These are phyloP conservation scores for Paraphoma chrysanthemicola DNA, from an alignment of 2,329 filamentous ascomycete genomes.

Conservation along the genomic window DNA sequence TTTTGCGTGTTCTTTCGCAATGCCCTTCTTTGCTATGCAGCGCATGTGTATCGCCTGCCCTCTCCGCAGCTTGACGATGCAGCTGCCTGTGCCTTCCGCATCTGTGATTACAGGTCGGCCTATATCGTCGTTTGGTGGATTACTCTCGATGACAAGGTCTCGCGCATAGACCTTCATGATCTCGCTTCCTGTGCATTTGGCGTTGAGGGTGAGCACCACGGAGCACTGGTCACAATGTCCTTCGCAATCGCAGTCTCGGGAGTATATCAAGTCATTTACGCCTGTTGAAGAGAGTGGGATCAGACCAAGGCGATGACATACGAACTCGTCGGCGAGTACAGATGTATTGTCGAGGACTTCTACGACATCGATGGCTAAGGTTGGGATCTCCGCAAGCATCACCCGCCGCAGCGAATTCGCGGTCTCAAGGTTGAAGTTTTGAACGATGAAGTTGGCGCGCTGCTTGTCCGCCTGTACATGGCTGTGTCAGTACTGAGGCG, in stretches of 20 bases:
- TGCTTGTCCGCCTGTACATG: slow-evolving; percentile 72
- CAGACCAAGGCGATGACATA: slow-evolving; percentile 89
- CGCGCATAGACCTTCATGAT: slow-evolving; percentile 94
- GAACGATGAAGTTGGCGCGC: slow-evolving; percentile 90
- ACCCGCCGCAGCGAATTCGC: slow-evolving; percentile 91
- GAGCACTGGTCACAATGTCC: slow-evolving; percentile 93
- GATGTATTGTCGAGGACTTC: slow-evolving; percentile 93
- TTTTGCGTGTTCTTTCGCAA: slow-evolving; percentile 98
- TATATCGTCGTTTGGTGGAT: slow-evolving; percentile 74
- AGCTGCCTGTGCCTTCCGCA: slow-evolving; percentile 77
- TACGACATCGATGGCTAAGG: slow-evolving; percentile 91
- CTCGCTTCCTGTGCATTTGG: slow-evolving; percentile 82
- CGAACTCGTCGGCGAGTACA: slow-evolving; percentile 95
- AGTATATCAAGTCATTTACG: slow-evolving; percentile 82
- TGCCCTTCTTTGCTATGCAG: slow-evolving; percentile 97
- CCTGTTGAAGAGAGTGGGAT: slow-evolving; percentile 86
- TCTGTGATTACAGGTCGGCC: slow-evolving; percentile 86
- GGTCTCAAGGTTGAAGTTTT: slow-evolving; percentile 86
- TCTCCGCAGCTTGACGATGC: slow-evolving; percentile 89
- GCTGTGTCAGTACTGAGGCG: slow-evolving; percentile 26
- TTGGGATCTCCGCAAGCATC: slow-evolving; percentile 93
- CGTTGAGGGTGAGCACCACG: slow-evolving; percentile 83
- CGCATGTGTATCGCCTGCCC: slow-evolving; percentile 89
- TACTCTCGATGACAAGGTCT: slow-evolving; percentile 77
- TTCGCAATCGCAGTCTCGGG: slow-evolving; percentile 95